phyloP scores from a whole-genome alignment of 2,329 filamentous ascomycete species.

The Hymenoscyphus occultus region DNA sequence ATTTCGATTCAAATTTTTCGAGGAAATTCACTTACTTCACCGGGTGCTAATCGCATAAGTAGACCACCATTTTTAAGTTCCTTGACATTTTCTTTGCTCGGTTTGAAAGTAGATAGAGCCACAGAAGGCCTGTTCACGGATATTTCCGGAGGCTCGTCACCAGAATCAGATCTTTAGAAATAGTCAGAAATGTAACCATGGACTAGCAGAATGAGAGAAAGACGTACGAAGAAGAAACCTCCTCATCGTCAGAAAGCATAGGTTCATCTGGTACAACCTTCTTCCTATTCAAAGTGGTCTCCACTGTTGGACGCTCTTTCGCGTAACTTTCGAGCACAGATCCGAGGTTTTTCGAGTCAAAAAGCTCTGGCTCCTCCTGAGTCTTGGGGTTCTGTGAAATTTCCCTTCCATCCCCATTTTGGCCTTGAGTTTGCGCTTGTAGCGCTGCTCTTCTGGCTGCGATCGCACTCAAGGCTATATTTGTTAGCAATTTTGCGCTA shows the following conservation, averaged over 20 bases:
- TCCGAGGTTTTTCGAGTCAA: neutral
- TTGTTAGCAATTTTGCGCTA: slow-evolving; percentile 18
- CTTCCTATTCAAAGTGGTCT: neutral
- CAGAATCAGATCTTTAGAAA: slow-evolving; percentile 28
- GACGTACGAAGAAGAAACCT: slow-evolving; percentile 19
- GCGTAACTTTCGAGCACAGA: neutral
- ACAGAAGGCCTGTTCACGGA: slow-evolving; percentile 36
- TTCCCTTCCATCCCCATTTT: neutral
- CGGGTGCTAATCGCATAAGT: slow-evolving; percentile 45
- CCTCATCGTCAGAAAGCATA: slow-evolving; percentile 12
- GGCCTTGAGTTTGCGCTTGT: neutral
- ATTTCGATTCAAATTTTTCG: no score
- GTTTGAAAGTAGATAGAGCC: slow-evolving; percentile 45
- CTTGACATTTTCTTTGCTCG: slow-evolving; percentile 45
- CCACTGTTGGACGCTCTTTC: neutral
- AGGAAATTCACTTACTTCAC: slow-evolving; percentile 43
- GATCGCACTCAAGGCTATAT: slow-evolving; percentile 34
- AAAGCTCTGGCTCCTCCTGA: neutral
- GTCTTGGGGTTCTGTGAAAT: neutral
- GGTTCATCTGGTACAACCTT: neutral
- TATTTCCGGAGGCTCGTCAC: slow-evolving; percentile 24
- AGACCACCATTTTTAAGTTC: slow-evolving; percentile 40
- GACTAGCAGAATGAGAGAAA: neutral
- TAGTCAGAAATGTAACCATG: slow-evolving; percentile 32
- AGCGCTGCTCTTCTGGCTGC: slow-evolving; percentile 29